Evolutionary conservation across 2,329 filamentous ascomycete genomes (phyloP).

Genomic region (Cladophialophora psammophila): DNA sequence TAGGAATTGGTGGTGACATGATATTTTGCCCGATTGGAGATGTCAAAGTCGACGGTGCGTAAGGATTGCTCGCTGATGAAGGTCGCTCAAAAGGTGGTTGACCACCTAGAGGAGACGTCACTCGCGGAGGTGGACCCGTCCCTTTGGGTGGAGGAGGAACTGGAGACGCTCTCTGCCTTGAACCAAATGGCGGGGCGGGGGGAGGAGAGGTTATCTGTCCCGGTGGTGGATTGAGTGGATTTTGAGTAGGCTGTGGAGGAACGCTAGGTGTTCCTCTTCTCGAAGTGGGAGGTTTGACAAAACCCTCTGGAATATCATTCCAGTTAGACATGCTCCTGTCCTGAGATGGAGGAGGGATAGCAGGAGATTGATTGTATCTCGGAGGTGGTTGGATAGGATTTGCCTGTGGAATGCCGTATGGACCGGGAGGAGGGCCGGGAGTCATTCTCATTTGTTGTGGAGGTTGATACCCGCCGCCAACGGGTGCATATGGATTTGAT

Average conservation of each 20-base stretch:
- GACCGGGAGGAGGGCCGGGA: conserved; percentile 46
- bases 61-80: conserved; percentile 66
- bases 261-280: conserved; percentile 77
- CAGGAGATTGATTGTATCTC: conserved; percentile 70
- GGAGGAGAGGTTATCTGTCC: conserved; percentile 67
- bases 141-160: conserved; percentile 87
- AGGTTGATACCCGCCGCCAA: conserved; percentile 65
- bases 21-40: conserved; percentile 51
- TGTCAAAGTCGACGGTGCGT: conserved; percentile 65
- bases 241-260: conserved; percentile 67
- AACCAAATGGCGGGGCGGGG: conserved; percentile 65
- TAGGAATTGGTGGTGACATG: conserved; percentile 67
- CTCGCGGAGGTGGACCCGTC: conserved; percentile 67
- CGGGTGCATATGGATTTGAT: conserved; percentile 58
- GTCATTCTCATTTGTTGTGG: conserved; percentile 55
- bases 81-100: conserved; percentile 60
- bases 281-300: conserved; percentile 74
- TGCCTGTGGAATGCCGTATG: conserved; percentile 48
- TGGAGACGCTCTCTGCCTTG: conserved; percentile 66
- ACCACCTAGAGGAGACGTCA: conserved; percentile 73
- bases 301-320: conserved; percentile 90
- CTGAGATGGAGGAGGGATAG: conserved; percentile 70
- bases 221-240: conserved; percentile 67
- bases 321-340: conserved; percentile 78
- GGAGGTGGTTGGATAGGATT: conserved; percentile 66